A percentile compares a stretch with the other conserved stretches of the same genome.
phyloP scores from a whole-genome alignment of 1,284 basidiomycete species.

The Microbotryum violaceum region DNA sequence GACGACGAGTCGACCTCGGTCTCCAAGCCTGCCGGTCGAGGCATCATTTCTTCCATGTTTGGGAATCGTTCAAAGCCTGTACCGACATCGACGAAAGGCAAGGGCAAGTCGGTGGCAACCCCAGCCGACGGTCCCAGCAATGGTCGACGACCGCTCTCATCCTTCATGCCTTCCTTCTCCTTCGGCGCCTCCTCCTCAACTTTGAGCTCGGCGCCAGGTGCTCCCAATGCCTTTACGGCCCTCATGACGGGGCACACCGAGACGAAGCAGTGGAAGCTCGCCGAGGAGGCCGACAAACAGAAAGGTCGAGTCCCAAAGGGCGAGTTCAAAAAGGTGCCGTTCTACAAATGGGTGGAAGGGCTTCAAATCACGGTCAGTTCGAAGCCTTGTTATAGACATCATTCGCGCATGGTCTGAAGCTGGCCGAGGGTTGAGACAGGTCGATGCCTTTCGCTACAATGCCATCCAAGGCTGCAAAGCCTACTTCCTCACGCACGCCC shows the following conservation, averaged over 20 bases:
- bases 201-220: background rate
- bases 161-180: slow-evolving; percentile 15
- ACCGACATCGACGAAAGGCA: slow-evolving; percentile 23
- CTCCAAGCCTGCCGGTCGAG: slow-evolving; percentile 2
- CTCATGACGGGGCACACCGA: slow-evolving; percentile 77
- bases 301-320: slow-evolving; percentile 27
- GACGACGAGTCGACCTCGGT: background rate
- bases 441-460: slow-evolving; percentile 34
- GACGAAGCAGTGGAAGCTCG: slow-evolving; percentile 75
- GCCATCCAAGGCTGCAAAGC: slow-evolving; percentile 33
- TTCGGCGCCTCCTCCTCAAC: background rate
- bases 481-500: slow-evolving; percentile 62
- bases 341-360: slow-evolving; percentile 89
- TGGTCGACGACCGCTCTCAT: slow-evolving; percentile 22
- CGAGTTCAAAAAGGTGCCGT: slow-evolving; percentile 67
- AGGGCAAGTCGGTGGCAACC: background rate
- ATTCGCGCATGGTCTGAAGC: no score
- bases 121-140: background rate
- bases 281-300: slow-evolving; percentile 46
- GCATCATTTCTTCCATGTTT: background rate
- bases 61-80: slow-evolving; percentile 10
- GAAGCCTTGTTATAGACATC: no score
- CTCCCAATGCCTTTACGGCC: slow-evolving; percentile 58
- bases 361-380: slow-evolving; percentile 97
- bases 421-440: background rate